Base-by-base conservation (phyloP, 768 basidiomycete genomes). In the Udeniomyces megalosporus region DNA sequence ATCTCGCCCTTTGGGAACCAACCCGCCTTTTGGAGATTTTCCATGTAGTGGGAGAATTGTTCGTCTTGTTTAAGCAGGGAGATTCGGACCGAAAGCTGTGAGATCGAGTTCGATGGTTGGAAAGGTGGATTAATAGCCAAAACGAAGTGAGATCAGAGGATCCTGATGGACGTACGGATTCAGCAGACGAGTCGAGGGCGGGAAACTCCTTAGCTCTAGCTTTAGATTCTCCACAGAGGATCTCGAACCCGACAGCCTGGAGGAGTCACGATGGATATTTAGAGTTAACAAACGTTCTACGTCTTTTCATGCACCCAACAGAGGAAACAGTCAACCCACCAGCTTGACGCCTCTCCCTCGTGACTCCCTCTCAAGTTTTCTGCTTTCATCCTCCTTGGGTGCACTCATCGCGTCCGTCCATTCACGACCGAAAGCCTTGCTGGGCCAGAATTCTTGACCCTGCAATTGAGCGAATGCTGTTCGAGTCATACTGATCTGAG, bases 201-300 rank as follows among this genome's bases (percentile, higher is more conserved):
- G 58, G 58, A 32, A 57, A 58, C 45, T 53, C 45, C 24, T 57
- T 54, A 0, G 63, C 45, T 48, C 57, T 26, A 0, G 42, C 63
- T 42, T 65, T 65, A 35, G 50, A 53, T n/a, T 65, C 63, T 1
- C 45, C 44, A 71, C 86, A 96, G 45, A 95, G 79, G 79, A 97
- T 99, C 76, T 99, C 95, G 66, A 96, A 96, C 1, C 95, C 95
- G 66, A 88, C 88, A 2, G 90, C 84, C 85, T 92, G 69, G 8
- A 51, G 38, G 38, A 17, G n/a, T n/a, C n/a, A n/a, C n/a, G n/a
- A n/a, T n/a, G n/a, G n/a, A n/a, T n/a, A n/a, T n/a, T n/a, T n/a
- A n/a, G n/a, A n/a, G n/a, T n/a, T n/a, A n/a, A n/a, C n/a, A n/a
- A n/a, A n/a, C n/a, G n/a, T n/a, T n/a, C n/a, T n/a, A n/a, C n/a